Percentiles rank a stretch among this genome's conserved stretches.
phyloP scores from a whole-genome alignment of 371 early-diverging fungal genomes.

The Lichtheimia ramosa region DNA sequence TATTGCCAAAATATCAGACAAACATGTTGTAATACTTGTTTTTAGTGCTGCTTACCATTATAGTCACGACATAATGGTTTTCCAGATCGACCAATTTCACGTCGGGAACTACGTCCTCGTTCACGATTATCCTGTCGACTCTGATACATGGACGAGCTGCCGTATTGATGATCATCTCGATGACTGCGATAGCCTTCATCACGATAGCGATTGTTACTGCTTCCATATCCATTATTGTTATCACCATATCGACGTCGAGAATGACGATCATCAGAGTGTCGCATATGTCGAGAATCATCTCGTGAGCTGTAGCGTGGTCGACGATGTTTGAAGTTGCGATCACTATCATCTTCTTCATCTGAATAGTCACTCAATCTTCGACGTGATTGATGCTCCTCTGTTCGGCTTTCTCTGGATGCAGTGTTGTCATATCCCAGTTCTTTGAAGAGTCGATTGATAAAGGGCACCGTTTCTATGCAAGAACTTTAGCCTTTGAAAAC shows the following conservation, averaged over 20 bases:
- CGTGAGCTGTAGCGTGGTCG: conserved; percentile 53
- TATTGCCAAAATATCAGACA: background rate
- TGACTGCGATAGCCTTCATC: conserved; percentile 15
- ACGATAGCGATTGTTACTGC: conserved; percentile 12
- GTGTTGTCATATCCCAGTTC: conserved; percentile 27
- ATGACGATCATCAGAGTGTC: conserved; percentile 12
- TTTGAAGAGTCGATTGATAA: conserved; percentile 65
- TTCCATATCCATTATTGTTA: conserved; percentile 14
- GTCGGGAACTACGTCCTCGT: conserved; percentile 32
- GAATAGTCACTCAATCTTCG: conserved; percentile 47
- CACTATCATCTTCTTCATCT: conserved; percentile 66
- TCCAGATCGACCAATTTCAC: conserved; percentile 23
- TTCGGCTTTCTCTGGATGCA: conserved; percentile 14
- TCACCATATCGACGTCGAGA: conserved; percentile 29
- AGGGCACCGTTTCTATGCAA: conserved; percentile 64
- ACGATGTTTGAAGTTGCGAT: conserved; percentile 74
- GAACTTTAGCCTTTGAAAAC: background rate
- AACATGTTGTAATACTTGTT: background rate
- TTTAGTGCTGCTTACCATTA: conserved; percentile 54
- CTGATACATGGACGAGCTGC: conserved; percentile 27
- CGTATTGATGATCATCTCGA: conserved; percentile 16
- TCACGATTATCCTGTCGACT: conserved; percentile 16
- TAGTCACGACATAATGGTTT: conserved; percentile 71
- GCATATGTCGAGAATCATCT: conserved; percentile 23
- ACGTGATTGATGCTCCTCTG: conserved; percentile 7